Percentiles rank a stretch among this genome's conserved stretches.
Evolutionary conservation across 2,329 filamentous ascomycete genomes (phyloP).

Genomic region (Diaporthe citri): DNA sequence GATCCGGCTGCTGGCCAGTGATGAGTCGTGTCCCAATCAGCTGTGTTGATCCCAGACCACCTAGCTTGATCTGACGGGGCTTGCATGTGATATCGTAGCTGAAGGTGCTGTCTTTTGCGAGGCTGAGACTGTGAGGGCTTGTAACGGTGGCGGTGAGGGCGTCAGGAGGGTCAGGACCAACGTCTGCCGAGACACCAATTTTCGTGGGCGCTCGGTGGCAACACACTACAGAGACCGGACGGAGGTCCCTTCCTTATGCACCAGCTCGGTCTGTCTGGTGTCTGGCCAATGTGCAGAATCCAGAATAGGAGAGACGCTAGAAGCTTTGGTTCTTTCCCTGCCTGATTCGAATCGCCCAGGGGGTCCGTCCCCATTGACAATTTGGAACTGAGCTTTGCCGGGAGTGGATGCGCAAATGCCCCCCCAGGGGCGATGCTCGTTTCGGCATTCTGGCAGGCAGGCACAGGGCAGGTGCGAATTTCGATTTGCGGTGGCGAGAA

Average conservation of each 20-base stretch:
- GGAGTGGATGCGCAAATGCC: neutral
- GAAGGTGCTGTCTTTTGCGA: neutral
- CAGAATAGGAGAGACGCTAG: slow-evolving; percentile 29
- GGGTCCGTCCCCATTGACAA: neutral
- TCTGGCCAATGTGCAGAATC: slow-evolving; percentile 25
- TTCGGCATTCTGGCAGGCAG: neutral
- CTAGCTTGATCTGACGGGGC: slow-evolving; percentile 9
- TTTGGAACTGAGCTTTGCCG: neutral
- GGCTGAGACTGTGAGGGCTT: slow-evolving; percentile 5
- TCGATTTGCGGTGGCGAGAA: slow-evolving; percentile 22
- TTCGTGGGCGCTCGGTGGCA: slow-evolving; percentile 11
- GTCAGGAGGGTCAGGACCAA: neutral
- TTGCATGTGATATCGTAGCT: slow-evolving; percentile 24
- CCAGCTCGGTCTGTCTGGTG: neutral
- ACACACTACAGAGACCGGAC: neutral
- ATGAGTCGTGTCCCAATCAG: slow-evolving; percentile 4
- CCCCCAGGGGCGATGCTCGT: slow-evolving; percentile 12
- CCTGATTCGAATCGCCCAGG: neutral
- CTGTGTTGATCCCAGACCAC: slow-evolving; percentile 4
- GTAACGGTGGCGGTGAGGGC: slow-evolving; percentile 13
- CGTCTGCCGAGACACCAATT: slow-evolving; percentile 19
- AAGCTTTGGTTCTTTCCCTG: neutral
- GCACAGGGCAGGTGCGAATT: neutral
- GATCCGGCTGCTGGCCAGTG: neutral
- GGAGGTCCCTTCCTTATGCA: neutral